Base-by-base conservation (phyloP, 768 basidiomycete species). In the Boletus vermiculosoides region DNA sequence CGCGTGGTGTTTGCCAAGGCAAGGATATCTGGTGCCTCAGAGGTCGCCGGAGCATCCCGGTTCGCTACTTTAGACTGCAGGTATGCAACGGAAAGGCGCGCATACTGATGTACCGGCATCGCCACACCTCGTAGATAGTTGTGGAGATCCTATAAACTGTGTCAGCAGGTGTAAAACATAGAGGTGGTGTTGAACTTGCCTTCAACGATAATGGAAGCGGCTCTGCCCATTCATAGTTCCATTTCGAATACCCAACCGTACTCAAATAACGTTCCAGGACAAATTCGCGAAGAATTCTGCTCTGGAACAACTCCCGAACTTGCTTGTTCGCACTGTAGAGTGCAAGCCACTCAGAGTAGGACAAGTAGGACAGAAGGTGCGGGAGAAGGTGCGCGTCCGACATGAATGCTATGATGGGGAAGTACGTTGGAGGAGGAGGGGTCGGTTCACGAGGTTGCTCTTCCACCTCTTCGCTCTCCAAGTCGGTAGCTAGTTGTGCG, bases 61-160 rank as follows among this genome's bases (percentile, higher is more conserved):
- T 56, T 46, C 2, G 78, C 59, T 2, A 57, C 62, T 25, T 80
- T 72, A 0, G 80, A 78, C 50, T 85, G 83, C 54, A 90, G 74
- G 60, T 85, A 84, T 28, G 79, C 69, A 6, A 75, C 76, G 2
- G 90, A 82, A 34, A 83, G 77, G 5, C 82, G 79, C 0, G 84
- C 78, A 61, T 88, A 92, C 59, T 88, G 83, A 59, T 92, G 86
- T 4, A 80, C 79, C 8, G 92, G 91, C 25, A 88, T 81, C 6
- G 84, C 85, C 5, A 92, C 86, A 3, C 89, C 89, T 45, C 84
- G 80, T 82, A 92, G 85, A 63, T 92, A 94, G 50, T 87, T 81
- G 64, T 82, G 82, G 40, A 94, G 77, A 70, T 94, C 91, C 88
- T 92, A 63, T 8, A 16, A 46, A 16, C 52, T 57, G 33, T 40